Evolutionary conservation across 345 rosid genomes (phyloP).

Genomic region (Syzygium aqueum): DNA sequence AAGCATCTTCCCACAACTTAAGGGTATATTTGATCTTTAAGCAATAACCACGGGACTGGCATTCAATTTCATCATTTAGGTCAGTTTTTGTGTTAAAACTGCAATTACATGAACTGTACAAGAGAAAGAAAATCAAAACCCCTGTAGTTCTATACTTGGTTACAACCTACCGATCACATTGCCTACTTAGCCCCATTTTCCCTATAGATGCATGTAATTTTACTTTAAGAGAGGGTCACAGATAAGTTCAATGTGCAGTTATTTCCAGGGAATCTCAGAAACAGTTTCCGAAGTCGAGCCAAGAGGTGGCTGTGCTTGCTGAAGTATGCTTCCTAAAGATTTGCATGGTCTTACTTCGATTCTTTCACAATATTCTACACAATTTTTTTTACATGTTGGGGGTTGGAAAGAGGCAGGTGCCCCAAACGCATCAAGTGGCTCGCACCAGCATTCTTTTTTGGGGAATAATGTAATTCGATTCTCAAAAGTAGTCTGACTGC

Average conservation of each 20-base stretch:
- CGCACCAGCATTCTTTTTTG: background rate
- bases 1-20: background rate
- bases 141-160: background rate
- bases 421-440: background rate
- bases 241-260: slow-evolving; percentile 24
- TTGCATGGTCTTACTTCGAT: background rate
- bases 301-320: slow-evolving; percentile 68
- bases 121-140: background rate
- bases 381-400: background rate
- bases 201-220: background rate
- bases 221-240: background rate
- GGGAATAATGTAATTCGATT: background rate
- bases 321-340: background rate
- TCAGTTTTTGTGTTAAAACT: background rate
- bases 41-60: background rate
- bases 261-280: slow-evolving; percentile 40
- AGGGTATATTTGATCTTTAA: background rate
- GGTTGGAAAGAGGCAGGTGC: background rate
- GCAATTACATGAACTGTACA: background rate
- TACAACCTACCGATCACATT: background rate
- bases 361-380: background rate
- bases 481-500: background rate
- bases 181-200: background rate
- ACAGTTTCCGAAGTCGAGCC: slow-evolving; percentile 51
- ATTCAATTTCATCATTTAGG: background rate